These are phyloP conservation scores for Setomelanomma holmii DNA, from an alignment of 2,329 filamentous ascomycete species.

Conservation along the genomic window DNA sequence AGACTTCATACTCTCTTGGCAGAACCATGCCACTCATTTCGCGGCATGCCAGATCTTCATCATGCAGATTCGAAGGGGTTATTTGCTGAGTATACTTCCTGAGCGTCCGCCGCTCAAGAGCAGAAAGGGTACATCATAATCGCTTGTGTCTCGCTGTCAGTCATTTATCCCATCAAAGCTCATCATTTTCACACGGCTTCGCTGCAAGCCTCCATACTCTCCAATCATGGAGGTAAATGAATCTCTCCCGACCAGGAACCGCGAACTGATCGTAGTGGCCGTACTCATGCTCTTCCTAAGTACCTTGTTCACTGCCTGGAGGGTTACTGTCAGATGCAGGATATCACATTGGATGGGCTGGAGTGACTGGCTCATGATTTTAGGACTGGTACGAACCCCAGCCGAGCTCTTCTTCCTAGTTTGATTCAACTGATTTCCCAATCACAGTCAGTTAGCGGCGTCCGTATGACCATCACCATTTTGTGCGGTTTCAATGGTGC, in stretches of 20 bases:
- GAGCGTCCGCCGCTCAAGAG: too few species aligned
- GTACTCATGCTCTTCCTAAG: neutral
- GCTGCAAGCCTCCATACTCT: too few species aligned
- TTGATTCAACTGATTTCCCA: neutral
- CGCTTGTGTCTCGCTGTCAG: too few species aligned
- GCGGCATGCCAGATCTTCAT: too few species aligned
- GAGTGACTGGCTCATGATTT: constrained; percentile 4
- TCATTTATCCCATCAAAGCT: too few species aligned
- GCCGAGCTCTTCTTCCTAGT: neutral
- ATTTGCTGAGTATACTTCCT: too few species aligned
- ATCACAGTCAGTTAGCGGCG: neutral
- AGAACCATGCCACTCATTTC: too few species aligned
- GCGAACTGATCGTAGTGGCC: neutral
- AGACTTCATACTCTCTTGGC: too few species aligned
- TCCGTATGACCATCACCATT: neutral
- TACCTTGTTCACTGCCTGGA: neutral
- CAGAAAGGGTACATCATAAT: too few species aligned
- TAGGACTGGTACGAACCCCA: neutral
- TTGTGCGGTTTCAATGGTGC: neutral
- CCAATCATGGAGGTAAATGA: neutral
- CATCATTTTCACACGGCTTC: too few species aligned
- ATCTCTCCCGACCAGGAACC: neutral
- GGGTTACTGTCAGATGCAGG: neutral
- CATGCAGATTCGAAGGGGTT: too few species aligned
- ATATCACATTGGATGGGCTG: neutral